Base-by-base conservation (phyloP, 2,329 filamentous ascomycete species). In the Trichoderma afroharzianum region DNA sequence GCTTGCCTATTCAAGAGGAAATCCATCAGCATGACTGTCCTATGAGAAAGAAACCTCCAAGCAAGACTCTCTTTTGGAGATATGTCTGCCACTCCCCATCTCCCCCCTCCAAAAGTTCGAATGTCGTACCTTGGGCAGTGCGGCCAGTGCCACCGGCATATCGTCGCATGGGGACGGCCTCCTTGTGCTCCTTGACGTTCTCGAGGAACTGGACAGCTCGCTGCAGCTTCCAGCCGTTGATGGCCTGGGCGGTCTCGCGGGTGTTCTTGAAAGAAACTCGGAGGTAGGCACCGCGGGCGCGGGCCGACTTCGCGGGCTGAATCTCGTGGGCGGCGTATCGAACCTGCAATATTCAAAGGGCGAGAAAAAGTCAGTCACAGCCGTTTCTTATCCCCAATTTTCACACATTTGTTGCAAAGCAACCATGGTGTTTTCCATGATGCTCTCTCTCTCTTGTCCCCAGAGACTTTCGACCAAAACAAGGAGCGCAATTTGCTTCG, bases 211-310 rank as follows among this genome's bases (percentile, higher is more conserved):
- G 91, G 79, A 98, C 87, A 81, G 96, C 96, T 83, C 96, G 95
- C 87, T 94, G 89, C 83, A 98, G 85, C 90, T 98, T 98, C 94
- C 94, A 97, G 87, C 95, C 95, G 88, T 96, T 98, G 91, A 99
- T 97, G 82, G 95, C 95, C 90, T 98, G 96, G 77, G 97, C 96
- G 79, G 95, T 98, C 90, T 99, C 97, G 83, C 96, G 94, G 84
- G 96, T 99, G 92, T 99, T 99, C 92, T 99, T 99, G 93, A 98
- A 99, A 80, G 93, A 97, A 81, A 98, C 95, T 84, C 96, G 94
- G 81, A 99, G 93, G 90, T 98, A 99, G 85, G 95, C 94, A 86
- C 97, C 96, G 87, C 96, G 95, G 83, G 95, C 93, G 88, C 95
- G 94, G 86, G 96, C 96, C 88, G 93, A 97, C 91, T 97, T 98